Evolutionary conservation across 257 asterid species (phyloP), one percentile per base, ranked within the genome.

Genomic region (Fraxinus quadrangulata): DNA sequence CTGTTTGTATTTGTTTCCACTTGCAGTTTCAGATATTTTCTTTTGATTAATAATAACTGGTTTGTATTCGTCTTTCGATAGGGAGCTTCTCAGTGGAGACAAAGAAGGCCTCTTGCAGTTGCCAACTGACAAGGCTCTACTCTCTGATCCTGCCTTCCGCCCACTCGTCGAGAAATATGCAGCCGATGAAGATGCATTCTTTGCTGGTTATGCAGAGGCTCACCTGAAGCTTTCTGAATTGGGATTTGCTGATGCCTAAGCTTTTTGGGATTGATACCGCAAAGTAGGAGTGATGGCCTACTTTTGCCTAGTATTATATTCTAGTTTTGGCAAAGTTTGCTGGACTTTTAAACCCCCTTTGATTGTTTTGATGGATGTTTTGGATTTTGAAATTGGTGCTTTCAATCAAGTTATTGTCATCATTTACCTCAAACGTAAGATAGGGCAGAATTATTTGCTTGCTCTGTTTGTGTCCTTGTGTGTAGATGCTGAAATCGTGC

Each of bases 101-200:
- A 91, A 83, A 76, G 97, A 88, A 56, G 97, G 90, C 36, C 91
- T 94, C 72, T 59, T 92, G 78, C 92, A 86, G 86, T 83, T 94
- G 84, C 97, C 97, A 75, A 42, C 98, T 1, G 97, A 94, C 89
- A 94, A 88, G 80, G 90, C 93, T 45, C 92, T 94, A 76, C 89
- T 92, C 5, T 17, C 68, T 2, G 98, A 92, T 73, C 94, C 97
- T 11, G 84, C 31, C 28, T 94, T 92, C 87, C 91, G 93, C 49
- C 93, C 92, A 0, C 82, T 85, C 5, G 94, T 92, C 33, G 98
- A 92, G 65, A 94, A 88, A 86, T 93, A 93, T 78, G 97, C 92
- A 23, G 85, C 80, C 74, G 95, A 91, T 72, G 98, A 93, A 85
- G 98, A 93, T 80, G 92, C 92, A 14, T 93, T 93, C 87, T 93